These are phyloP conservation scores for Salvia sclarea DNA, from an alignment of 305 asterid genomes.

Conservation along the genomic window DNA sequence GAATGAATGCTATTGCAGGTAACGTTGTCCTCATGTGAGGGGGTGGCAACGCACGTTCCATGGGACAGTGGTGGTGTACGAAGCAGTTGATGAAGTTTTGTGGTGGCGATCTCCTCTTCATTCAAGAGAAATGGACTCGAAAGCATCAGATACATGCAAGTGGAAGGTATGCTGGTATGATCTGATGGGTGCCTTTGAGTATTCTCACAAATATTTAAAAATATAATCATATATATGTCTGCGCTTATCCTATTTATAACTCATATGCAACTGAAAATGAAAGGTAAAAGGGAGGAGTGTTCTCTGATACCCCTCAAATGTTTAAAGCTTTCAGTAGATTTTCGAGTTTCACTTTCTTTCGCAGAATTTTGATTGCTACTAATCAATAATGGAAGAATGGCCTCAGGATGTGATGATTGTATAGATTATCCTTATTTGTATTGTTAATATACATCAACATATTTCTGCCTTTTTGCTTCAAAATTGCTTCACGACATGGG, in stretches of 20 bases:
- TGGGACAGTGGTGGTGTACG: background rate
- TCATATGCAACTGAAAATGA: constrained; percentile 1
- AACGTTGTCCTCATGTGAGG: background rate
- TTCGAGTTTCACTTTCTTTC: background rate
- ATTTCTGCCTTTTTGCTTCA: no score
- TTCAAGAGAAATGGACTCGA: constrained; percentile 1
- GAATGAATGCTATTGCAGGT: constrained; percentile 32
- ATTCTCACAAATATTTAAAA: background rate
- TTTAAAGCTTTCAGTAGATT: background rate
- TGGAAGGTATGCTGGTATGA: background rate
- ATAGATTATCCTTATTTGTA: no score
- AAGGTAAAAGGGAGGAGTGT: background rate
- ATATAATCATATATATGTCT: background rate
- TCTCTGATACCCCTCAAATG: background rate
- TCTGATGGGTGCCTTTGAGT: background rate
- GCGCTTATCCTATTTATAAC: background rate
- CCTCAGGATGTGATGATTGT: no score
- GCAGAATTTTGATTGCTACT: background rate
- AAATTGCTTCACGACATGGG: no score
- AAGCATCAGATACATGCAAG: constrained; percentile 7
- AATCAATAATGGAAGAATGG: background rate
- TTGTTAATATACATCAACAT: no score
- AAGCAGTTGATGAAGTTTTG: constrained; percentile 7
- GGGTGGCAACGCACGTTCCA: constrained; percentile 1
- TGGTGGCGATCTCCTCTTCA: constrained; percentile 9